Evolutionary conservation across 2,329 filamentous ascomycete species (phyloP).

Genomic region (Colletotrichum tabaci): DNA sequence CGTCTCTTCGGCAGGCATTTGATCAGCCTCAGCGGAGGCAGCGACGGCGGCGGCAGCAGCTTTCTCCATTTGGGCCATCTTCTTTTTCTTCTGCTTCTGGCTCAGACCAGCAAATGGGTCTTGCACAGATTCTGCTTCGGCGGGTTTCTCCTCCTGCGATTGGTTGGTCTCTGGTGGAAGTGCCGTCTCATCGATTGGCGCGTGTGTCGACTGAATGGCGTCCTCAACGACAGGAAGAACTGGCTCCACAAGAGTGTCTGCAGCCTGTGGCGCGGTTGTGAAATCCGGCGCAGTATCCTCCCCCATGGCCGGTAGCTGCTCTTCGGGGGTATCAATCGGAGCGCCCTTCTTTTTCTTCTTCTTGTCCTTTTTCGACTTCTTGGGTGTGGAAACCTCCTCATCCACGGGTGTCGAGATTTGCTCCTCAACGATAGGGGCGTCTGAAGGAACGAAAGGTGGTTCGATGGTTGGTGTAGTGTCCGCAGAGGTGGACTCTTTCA

Average conservation of each 20-base stretch:
- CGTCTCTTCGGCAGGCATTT: background rate
- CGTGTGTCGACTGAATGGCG: background rate
- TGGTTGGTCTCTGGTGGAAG: background rate
- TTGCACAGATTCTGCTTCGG: background rate
- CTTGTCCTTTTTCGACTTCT: constrained; percentile 45
- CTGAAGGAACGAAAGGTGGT: background rate
- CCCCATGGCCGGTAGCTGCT: background rate
- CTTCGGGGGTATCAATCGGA: background rate
- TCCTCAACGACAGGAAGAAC: background rate
- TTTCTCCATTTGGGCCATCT: constrained; percentile 23
- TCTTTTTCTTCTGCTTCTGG: constrained; percentile 39
- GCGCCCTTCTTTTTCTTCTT: constrained; percentile 37
- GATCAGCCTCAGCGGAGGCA: background rate
- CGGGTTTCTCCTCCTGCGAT: background rate
- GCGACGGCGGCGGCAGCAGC: constrained; percentile 3
- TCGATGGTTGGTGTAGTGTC: background rate
- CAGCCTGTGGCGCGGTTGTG: background rate
- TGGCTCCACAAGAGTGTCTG: background rate
- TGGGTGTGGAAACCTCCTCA: background rate
- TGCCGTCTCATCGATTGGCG: background rate
- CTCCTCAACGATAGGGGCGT: background rate
- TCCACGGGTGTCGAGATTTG: background rate
- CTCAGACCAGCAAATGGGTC: constrained; percentile 5
- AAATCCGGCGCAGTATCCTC: background rate
- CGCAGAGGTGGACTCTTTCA: background rate